A percentile compares a stretch with the other conserved stretches of the same genome.
Evolutionary conservation across 2,329 filamentous ascomycete genomes (phyloP).

Genomic region (Aspergillus alliaceus): DNA sequence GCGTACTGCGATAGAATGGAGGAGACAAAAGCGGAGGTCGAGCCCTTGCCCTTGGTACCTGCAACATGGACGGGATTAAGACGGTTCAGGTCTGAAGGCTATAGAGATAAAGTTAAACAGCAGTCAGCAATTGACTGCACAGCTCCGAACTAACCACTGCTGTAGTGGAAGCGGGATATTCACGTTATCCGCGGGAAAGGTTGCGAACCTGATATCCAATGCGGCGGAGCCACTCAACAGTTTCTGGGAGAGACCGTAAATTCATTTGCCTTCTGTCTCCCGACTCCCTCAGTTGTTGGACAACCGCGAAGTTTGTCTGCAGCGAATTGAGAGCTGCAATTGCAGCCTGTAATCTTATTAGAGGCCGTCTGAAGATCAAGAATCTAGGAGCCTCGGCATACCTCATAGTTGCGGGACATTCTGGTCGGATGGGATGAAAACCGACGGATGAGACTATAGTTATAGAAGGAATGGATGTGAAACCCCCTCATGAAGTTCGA

Average conservation of each 20-base stretch:
- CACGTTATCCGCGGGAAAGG: conserved; percentile 10
- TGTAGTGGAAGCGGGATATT: neutral
- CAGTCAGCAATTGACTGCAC: conserved; percentile 4
- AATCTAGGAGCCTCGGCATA: conserved; percentile 20
- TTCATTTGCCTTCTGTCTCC: conserved; percentile 70
- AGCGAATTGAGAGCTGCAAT: conserved; percentile 73
- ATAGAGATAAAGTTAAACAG: neutral
- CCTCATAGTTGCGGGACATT: conserved; percentile 43
- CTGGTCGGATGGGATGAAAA: conserved; percentile 30
- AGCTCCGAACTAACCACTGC: neutral
- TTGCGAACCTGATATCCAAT: conserved; percentile 70
- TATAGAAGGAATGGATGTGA: conserved; percentile 16
- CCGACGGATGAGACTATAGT: conserved; percentile 20
- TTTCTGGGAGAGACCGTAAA: conserved; percentile 74
- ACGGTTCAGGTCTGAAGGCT: conserved; percentile 62
- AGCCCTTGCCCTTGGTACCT: conserved; percentile 93
- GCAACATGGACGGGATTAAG: conserved; percentile 77
- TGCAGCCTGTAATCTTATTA: conserved; percentile 56
- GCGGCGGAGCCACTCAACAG: conserved; percentile 72
- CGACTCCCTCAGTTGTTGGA: conserved; percentile 71
- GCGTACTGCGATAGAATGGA: conserved; percentile 70
- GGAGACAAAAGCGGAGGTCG: conserved; percentile 79
- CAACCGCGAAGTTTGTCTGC: conserved; percentile 74
- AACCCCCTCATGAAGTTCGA: conserved; percentile 30
- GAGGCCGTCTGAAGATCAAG: neutral